Base-by-base conservation (phyloP, 352 stramenopile genomes). In the Paralagenidium karlingii region DNA sequence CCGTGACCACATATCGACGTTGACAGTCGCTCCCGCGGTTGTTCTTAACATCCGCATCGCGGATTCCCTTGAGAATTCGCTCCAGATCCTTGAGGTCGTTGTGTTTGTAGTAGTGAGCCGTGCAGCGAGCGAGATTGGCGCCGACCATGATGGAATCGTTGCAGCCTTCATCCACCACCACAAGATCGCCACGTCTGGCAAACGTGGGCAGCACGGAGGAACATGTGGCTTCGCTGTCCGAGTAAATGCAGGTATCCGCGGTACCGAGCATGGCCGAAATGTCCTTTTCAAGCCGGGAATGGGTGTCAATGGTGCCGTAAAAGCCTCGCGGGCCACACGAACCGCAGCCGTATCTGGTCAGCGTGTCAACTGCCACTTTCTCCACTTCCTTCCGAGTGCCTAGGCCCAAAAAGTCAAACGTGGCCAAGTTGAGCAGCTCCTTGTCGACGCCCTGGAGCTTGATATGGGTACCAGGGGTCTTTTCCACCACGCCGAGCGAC, bases 271-370 rank as follows among this genome's bases (percentile, higher is more conserved):
- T 97, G 21, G 78, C 45, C 1, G 91, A 66, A 30, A 98, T 81
- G 31, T 79, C 63, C 31, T 93, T 75, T 69, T 99, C 94, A 8
- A 98, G 53, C 22, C 75, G 75, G 56, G 87, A 73, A 43, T 88
- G 77, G 34, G 67, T 78, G 60, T 90, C 74, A 38, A 99, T 98
- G 15, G 96, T 98, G 21, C 96, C 96, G 61, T 99, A 99, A 55
- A 99, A 99, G 11, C 94, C 95, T 19, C 96, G 82, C 12, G 96
- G 96, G 24, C 96, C 96, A 49, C 96, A 99, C 21, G 82, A 97
- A 13, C 96, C 96, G 51, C 89, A 98, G 24, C 95, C 94, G 57
- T 99, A 99, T 45, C 94, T 94, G 41, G 84, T 78, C 21, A 99
- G 51, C n/a, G 94, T 79, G 24, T 84, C 65, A 7, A 76, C 49